A percentile compares a stretch with the other conserved stretches of the same genome.
These are phyloP conservation scores for Noccaea caerulescens DNA, from an alignment of 345 rosid genomes.

Conservation along the genomic window DNA sequence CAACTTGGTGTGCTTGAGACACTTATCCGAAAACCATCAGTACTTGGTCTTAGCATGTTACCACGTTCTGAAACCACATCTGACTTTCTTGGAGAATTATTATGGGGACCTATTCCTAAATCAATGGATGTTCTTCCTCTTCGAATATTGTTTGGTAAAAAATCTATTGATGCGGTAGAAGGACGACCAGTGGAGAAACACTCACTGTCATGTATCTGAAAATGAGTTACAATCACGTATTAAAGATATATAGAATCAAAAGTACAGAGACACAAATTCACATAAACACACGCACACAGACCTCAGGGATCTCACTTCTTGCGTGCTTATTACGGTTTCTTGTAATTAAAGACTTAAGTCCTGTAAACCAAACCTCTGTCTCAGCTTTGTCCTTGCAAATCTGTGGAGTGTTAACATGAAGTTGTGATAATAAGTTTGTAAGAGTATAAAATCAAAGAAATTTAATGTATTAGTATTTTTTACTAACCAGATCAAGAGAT, in stretches of 20 bases:
- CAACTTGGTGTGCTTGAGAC: slow-evolving; percentile 96
- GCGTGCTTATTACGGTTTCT: slow-evolving; percentile 56
- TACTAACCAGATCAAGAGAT: slow-evolving; percentile 93
- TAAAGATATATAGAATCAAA: background rate
- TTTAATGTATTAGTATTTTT: background rate
- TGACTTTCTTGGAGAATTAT: slow-evolving; percentile 62
- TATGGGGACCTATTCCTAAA: slow-evolving; percentile 43
- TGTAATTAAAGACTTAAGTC: slow-evolving; percentile 72
- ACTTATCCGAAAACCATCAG: slow-evolving; percentile 91
- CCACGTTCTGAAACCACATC: slow-evolving; percentile 83
- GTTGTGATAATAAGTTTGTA: slow-evolving; percentile 7
- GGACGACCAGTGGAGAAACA: slow-evolving; percentile 52
- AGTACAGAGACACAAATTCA: background rate
- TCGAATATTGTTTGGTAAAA: slow-evolving; percentile 53
- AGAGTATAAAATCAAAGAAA: background rate
- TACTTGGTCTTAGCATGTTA: slow-evolving; percentile 86
- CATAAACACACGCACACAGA: slow-evolving; percentile 44
- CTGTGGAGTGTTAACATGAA: slow-evolving; percentile 48
- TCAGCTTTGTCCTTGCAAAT: slow-evolving; percentile 97
- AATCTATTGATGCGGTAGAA: slow-evolving; percentile 60
- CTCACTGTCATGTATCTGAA: slow-evolving; percentile 67
- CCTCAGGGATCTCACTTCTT: slow-evolving; percentile 74
- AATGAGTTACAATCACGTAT: slow-evolving; percentile 8
- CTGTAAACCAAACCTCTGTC: slow-evolving; percentile 87
- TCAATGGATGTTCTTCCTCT: slow-evolving; percentile 69